Base-by-base conservation (phyloP, 2,329 filamentous ascomycete genomes). In the Cordyceps cicadae region DNA sequence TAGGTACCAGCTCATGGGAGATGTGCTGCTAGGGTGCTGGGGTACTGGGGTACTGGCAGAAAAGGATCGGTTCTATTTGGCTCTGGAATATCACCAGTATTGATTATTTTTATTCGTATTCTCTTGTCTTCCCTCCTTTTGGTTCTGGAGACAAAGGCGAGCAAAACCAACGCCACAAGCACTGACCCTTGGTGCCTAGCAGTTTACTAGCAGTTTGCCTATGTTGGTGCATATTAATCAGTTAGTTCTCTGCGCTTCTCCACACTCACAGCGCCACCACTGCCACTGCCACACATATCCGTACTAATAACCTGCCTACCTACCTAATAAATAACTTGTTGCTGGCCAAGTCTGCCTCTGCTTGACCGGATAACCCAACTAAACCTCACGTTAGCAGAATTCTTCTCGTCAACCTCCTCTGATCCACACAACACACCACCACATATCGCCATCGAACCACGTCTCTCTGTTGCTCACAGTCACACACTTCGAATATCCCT, bases 391-490 rank as follows among this genome's bases (percentile, higher is more conserved):
- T 34, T 55, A 52, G 45, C 32, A 61, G 59, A 61, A 61, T 61
- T 61, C 53, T 55, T 61, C 45, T 50, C 51, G 19, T 45, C 46
- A 24, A 45, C 52, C 34, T 55, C 37, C 53, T 55, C 53, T 61
- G 59, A 56, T 61, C 59, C 59, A 61, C 59, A 61, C 59, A 61
- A 61, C 59, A 52, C 53, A 55, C 53, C 51, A 60, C 59, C 59
- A 53, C 52, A 29, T 14, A 51, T 3, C 17, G 21, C 53, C 53
- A 46, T 56, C 53, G 43, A 48, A 46, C 50, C 37, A 19, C 59
- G 43, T n/a, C n/a, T 19, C 19, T 29, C 21, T 56, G 46, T 26
- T 53, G 46, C 52, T 34, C 53, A 15, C 32, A 21, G 9, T 32
- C 48, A 41, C 43, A 34, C 45, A n/a, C 51, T 43, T 37, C 50